A percentile compares a stretch with the other conserved stretches of the same genome.
These are phyloP conservation scores for Phlebiopsis flavidoalba DNA, from an alignment of 768 basidiomycete species.

Conservation along the genomic window DNA sequence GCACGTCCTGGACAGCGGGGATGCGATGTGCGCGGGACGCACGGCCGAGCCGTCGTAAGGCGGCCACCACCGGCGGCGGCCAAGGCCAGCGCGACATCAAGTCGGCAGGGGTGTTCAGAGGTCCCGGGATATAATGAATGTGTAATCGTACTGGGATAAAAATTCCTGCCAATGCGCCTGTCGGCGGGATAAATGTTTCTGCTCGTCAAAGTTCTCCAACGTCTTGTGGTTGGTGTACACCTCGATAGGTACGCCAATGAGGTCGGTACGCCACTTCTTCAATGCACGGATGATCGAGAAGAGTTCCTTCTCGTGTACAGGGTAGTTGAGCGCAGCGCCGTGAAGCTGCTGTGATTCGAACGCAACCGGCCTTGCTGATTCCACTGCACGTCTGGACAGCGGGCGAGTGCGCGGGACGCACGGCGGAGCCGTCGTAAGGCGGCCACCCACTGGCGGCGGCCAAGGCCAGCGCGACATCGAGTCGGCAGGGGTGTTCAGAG, in stretches of 20 bases:
- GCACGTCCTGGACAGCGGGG: neutral
- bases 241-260: constrained; percentile 17
- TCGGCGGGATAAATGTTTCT: constrained; percentile 22
- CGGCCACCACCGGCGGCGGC: neutral
- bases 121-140: constrained; percentile 5
- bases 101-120: constrained; percentile 2
- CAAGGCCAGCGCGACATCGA: constrained; percentile 1
- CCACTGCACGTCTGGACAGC: constrained; percentile 24
- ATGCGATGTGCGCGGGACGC: neutral
- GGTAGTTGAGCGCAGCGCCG: constrained; percentile 25
- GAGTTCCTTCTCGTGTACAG: constrained; percentile 32
- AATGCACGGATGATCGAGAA: constrained; percentile 28
- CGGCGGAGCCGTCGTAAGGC: neutral
- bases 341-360: constrained; percentile 9
- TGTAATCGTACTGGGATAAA: constrained; percentile 16
- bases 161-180: constrained; percentile 28
- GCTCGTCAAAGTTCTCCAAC: constrained; percentile 21
- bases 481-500: constrained; percentile 1
- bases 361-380: constrained; percentile 7
- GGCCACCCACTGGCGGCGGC: neutral
- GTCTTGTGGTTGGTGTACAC: constrained; percentile 28
- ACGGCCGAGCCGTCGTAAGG: neutral
- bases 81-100: constrained; percentile 1
- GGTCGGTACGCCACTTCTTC: constrained; percentile 22
- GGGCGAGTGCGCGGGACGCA: neutral